phyloP scores from a whole-genome alignment of 441 rosid genomes.

The Manihot esculenta region DNA sequence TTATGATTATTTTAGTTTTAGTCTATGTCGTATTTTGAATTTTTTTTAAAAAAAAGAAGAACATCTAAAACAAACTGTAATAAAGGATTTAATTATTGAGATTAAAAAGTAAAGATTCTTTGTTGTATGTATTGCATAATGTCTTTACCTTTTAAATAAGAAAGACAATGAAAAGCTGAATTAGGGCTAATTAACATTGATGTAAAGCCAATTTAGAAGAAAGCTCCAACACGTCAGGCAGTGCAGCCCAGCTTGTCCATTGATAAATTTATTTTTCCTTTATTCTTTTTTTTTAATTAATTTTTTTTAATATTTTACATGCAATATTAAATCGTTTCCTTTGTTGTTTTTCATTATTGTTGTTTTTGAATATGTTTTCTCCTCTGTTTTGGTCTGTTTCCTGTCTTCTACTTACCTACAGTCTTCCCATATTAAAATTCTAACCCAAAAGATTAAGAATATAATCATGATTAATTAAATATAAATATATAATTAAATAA shows the following conservation, averaged over 20 bases:
- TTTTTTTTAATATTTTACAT: not conserved
- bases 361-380: conserved; percentile 3
- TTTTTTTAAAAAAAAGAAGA: no score
- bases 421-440: not conserved
- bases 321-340: no score
- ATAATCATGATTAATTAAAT: not conserved
- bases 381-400: conserved; percentile 15
- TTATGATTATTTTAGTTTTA: no score
- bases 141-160: not conserved
- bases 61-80: no score
- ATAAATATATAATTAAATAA: not conserved
- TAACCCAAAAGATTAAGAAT: not conserved
- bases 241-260: conserved; percentile 30
- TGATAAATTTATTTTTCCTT: not conserved
- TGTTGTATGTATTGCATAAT: not conserved
- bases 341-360: not conserved
- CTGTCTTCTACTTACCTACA: conserved; percentile 21
- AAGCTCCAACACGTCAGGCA: conserved; percentile 23
- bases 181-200: conserved; percentile 2
- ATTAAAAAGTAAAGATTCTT: not conserved
- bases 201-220: conserved; percentile 22
- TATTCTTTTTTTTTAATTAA: no score
- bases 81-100: no score
- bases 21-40: no score
- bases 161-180: not conserved